Percentiles rank a stretch among this genome's conserved stretches.
These are phyloP conservation scores for Ceratobasidium sp. DNA, from an alignment of 1,284 basidiomycete species.

Conservation along the genomic window DNA sequence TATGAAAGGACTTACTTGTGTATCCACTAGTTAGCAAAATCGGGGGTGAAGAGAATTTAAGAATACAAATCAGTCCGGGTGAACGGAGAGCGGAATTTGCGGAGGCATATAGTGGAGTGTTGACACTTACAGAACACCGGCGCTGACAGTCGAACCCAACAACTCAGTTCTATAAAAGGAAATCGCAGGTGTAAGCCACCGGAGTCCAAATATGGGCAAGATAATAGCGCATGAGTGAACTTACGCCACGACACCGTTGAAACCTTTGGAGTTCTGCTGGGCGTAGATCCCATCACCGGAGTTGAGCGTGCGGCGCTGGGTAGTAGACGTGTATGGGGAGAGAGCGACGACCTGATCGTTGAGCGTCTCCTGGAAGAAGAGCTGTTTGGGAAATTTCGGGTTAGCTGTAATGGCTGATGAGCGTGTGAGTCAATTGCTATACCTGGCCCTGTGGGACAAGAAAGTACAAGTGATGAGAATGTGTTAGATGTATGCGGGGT, in stretches of 20 bases:
- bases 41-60: too few relatives aligned
- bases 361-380: constrained; percentile 28
- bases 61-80: constrained; percentile 13
- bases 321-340: constrained; percentile 25
- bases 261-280: constrained; percentile 13
- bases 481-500: neutral
- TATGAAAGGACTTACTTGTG: constrained; percentile 13
- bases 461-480: constrained; percentile 7
- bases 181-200: too few relatives aligned
- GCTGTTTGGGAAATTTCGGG: neutral
- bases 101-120: neutral
- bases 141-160: constrained; percentile 15
- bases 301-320: constrained; percentile 21
- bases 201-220: neutral
- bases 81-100: neutral
- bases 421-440: neutral
- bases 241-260: constrained; percentile 27
- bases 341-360: constrained; percentile 23
- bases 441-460: constrained; percentile 18
- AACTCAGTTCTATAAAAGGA: constrained; percentile 6
- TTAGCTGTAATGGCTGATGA: neutral
- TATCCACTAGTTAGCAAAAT: constrained; percentile 13
- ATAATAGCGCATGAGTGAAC: neutral
- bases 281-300: constrained; percentile 28
- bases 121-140: constrained; percentile 21